Base-by-base conservation (phyloP, 257 asterid species). In the Solanum okadae region DNA sequence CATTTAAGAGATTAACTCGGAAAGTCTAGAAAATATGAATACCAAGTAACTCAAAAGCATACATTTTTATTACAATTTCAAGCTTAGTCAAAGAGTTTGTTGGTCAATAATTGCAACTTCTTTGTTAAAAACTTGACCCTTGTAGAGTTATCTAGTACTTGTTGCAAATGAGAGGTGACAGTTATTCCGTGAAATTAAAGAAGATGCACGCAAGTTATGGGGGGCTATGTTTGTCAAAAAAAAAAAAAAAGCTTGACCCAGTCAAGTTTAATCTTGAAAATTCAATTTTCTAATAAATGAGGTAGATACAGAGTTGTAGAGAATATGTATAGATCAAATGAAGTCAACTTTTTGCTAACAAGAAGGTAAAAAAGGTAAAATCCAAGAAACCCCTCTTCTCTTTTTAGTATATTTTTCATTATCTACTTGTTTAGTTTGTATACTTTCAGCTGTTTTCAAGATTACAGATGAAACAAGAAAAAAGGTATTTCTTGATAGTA, bases 391-490 rank as follows among this genome's bases (percentile, higher is more conserved):
- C n/a, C 61, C 61, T 77, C 22, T 3, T 67, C 86, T 23, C 3
- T 40, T 2, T 5, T 38, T 77, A 42, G 4, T 38, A 40, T 40
- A 40, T 2, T 40, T 73, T 35, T 15, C 38, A 79, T 4, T 79
- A 16, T 27, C 10, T 78, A 25, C 63, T 42, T 78, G 63, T 78
- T 1, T 79, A 27, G 67, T 44, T 44, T 2, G 67, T 46, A 44
- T 44, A 79, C 46, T 52, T 37, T 22, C 46, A 88, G 38, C 10
- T 42, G 65, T 82, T 59, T 87, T 38, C 44, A 59, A 75, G 67
- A 42, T 87, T 25, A 88, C 63, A 89, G 37, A 92, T 92, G 93
- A 92, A 78, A 25, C 90, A 71, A 83, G 34, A 42, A 4, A 63
- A 86, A 18, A 68, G 25, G 40, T 38, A 25, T 35, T 2, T 56